Conservation (phyloP, 108 stramenopile genomes). For the Cyclotella baltica region DNA sequence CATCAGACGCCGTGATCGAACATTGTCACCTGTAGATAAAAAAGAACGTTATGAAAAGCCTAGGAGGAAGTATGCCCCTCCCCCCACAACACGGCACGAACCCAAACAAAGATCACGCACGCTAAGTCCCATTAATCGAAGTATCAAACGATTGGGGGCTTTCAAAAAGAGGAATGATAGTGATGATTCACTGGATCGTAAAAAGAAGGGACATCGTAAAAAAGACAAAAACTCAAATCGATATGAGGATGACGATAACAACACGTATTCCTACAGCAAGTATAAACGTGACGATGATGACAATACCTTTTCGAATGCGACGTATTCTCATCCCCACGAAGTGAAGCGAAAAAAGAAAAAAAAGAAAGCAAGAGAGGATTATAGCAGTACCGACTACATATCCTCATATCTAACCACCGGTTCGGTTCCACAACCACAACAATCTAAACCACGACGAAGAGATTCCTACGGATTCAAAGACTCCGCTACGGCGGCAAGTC, state of each 20-base stretch:
- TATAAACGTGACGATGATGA: slow-evolving; percentile 2
- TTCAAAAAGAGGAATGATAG: not conserved
- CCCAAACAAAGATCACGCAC: slow-evolving; percentile 12
- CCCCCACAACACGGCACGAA: not conserved
- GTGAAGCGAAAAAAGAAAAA: not conserved
- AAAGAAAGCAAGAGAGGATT: not conserved
- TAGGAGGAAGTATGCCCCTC: not conserved
- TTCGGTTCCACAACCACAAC: not conserved
- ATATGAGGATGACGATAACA: not conserved
- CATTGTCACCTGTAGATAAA: slow-evolving; percentile 10
- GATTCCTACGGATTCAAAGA: not conserved
- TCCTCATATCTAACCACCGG: slow-evolving; percentile 7
- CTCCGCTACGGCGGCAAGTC: not conserved
- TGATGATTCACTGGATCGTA: not conserved
- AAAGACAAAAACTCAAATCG: not conserved
- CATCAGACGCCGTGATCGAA: not conserved
- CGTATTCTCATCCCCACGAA: too few species aligned
- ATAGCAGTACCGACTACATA: not conserved
- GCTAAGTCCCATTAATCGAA: slow-evolving; percentile 18
- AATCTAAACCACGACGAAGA: not conserved
- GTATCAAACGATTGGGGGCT: not conserved
- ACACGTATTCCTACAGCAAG: not conserved
- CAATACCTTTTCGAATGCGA: not conserved
- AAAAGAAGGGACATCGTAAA: not conserved
- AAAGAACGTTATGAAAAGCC: not conserved